Base-by-base conservation (phyloP, 345 rosid species). In the Raphanus sativus region DNA sequence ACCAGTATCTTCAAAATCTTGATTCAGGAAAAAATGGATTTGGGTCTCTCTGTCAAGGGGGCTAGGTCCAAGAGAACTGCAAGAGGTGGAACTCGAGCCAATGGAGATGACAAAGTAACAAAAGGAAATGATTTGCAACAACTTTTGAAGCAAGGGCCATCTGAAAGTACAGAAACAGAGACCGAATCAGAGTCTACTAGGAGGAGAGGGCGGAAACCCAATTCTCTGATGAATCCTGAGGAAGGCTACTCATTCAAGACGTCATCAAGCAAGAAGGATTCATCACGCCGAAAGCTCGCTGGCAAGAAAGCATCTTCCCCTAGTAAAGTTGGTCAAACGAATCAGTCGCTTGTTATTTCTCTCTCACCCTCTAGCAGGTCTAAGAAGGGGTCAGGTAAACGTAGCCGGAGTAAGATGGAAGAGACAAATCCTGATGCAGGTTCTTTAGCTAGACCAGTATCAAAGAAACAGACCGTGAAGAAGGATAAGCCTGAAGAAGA, bases 201-300 rank as follows among this genome's bases (percentile, higher is more conserved):
- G 84, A 90, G 81, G 82, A 89, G 93, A 81, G 89, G 87, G 17
- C 59, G 88, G 74, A 88, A 82, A 83, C 97, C 87, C 52, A 93
- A 87, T 81, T 83, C 91, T 36, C 84, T 86, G 83, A 86, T 88
- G 84, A 87, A 85, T 76, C 86, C 92, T 21, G 93, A 83, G 65
- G 96, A 91, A 84, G 90, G 90, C 59, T 86, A 89, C 75, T 38
- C 73, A 25, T 36, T 69, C 29, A 82, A 73, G 77, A 21, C 72
- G 16, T 52, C 81, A 65, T 74, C 48, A 42, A 62, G 58, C 24
- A 84, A 67, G 80, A 87, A 79, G 50, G 65, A 66, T 68, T 65
- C 76, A 17, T 77, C 77, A 13, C 69, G 76, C 36, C 80, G 55
- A 62, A 75, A 69, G 65, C 64, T 75, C 50, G 78, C 54, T 82